Base-by-base conservation (phyloP, 257 asterid species). In the Rehmannia glutinosa region DNA sequence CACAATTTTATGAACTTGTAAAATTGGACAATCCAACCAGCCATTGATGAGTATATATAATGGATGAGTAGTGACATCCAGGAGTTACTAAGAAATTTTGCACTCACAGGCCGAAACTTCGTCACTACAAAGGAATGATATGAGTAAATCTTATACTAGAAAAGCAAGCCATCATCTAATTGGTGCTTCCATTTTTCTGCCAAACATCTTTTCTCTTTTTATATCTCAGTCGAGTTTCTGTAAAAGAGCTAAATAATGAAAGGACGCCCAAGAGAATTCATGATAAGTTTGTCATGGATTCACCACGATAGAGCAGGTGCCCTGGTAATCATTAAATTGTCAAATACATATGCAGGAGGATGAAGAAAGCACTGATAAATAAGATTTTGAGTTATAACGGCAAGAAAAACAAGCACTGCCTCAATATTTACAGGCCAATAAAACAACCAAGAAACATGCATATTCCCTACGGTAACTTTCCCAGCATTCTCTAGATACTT, bases 141-240 rank as follows among this genome's bases (percentile, higher is more conserved):
- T 72, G 59, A 47, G 60, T 0, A 21, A 15, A 55, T 60, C 33
- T 68, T 73, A 68, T 30, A 51, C 54, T 58, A 4, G 10, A 52
- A 49, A 17, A 21, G 70, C 23, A 21, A 27, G 5, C 7, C 39
- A 27, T n/a, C 46, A 28, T 52, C 45, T n/a, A 53, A 54, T 2
- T 8, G 7, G 33, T 21, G 46, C 23, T 36, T 20, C 71, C n/a
- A n/a, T 54, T 59, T 41, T n/a, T 52, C 10, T 11, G 10, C 43
- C 20, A 13, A 38, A 47, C 24, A 49, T 19, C 19, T 33, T 65
- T 13, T 5, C 12, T 19, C 46, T 42, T 49, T 30, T 2, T 23
- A 35, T 21, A 12, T 27, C 39, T 35, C 62, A 55, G 33, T 41
- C 57, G 16, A 64, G 59, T 17, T 75, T 58, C 52, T 33, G 13